Percentiles rank a stretch among this genome's conserved stretches.
Conservation (phyloP, 2,329 filamentous ascomycete species). For the Pyricularia grisea region DNA sequence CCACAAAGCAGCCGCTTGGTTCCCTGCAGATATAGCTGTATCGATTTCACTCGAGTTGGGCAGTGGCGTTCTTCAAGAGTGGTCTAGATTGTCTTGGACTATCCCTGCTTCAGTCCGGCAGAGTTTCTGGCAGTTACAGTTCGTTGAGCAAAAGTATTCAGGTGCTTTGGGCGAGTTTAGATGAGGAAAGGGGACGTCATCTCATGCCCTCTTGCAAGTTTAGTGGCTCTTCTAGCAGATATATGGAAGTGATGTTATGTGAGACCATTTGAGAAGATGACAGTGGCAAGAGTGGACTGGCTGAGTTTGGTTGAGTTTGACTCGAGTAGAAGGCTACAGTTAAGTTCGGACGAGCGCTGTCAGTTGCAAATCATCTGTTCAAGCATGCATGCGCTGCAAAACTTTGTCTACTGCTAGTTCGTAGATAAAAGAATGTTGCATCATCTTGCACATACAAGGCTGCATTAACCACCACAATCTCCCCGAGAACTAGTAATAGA, state of each 20-base stretch:
- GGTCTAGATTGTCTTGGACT: background rate
- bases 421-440: background rate
- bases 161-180: background rate
- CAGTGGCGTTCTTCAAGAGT: background rate
- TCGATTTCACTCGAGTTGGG: background rate
- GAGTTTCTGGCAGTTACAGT: background rate
- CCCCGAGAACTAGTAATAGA: background rate
- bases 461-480: background rate
- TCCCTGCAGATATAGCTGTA: background rate
- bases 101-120: background rate
- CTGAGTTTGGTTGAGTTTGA: background rate
- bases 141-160: background rate
- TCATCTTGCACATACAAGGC: background rate
- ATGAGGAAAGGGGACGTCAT: background rate
- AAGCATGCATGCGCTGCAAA: background rate
- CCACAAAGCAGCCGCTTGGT: background rate
- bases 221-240: background rate
- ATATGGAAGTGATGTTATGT: no score
- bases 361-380: background rate
- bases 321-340: background rate
- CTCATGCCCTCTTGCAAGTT: background rate
- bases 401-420: background rate
- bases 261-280: background rate
- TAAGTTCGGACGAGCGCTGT: background rate
- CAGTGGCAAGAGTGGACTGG: background rate